Evolutionary conservation across 2,329 filamentous ascomycete genomes (phyloP), one percentile per base, ranked within the genome.

Genomic region (Colletotrichum shisoi): DNA sequence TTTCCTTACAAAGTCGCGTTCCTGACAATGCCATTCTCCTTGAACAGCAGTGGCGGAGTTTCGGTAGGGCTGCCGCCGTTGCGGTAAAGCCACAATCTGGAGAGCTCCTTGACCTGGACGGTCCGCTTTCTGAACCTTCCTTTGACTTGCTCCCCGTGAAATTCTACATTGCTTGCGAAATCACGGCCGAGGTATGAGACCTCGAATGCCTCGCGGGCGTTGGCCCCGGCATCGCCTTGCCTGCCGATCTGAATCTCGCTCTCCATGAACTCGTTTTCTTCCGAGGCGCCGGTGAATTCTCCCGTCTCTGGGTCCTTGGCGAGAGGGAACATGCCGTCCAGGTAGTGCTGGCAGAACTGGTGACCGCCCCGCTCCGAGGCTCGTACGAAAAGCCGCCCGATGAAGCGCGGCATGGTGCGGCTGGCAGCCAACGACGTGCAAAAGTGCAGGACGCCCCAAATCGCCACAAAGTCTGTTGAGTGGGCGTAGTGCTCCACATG

Each of bases 401-500:
- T 82, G 73, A 89, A 90, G 56, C 87, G 84, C 57, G 87, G 86
- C 68, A 89, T 82, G 51, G 81, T 76, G 24, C 75, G 77, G 0
- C 75, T 75, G 34, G 70, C 77, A 51, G 67, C 46, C 34, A 62
- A 48, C 21, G 69, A 70, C 9, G 69, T 70, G 31, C 67, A 70
- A 40, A 91, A 93, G 74, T 91, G 85, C 44, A 94, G 80, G 7
- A 93, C 87, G 2, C 92, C 92, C 84, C 90, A 92, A 15, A 88
- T 80, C 2, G 91, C 85, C 2, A 94, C 91, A 71, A 92, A 91
- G 72, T 95, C 92, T 13, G 83, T 85, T 9, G 84, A 85, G 74
- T 94, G 91, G 3, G 89, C 89, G 73, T 94, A 95, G 76, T 95
- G 92, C 77, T 95, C 92, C 44, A 95, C 89, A 70, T 93, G 84